Evolutionary conservation across 208 protist genomes (phyloP).

Genomic region (Crithidia brevicula): DNA sequence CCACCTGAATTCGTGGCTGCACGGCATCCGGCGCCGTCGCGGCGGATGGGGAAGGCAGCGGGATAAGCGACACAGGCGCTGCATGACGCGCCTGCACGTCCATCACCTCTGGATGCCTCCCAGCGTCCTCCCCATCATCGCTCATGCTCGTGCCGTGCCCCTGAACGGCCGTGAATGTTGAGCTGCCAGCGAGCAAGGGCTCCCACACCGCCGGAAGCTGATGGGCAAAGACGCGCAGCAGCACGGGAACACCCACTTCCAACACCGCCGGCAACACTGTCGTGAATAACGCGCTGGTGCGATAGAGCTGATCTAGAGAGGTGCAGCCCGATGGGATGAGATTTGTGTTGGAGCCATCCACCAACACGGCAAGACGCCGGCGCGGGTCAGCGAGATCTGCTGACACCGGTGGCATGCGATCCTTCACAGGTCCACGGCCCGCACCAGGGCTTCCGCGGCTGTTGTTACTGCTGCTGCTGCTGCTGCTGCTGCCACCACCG

Average conservation of each 20-base stretch:
- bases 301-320: constrained; percentile 18
- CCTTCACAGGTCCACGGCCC: constrained; percentile 64
- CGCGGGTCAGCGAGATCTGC: constrained; percentile 73
- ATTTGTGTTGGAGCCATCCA: constrained; percentile 73
- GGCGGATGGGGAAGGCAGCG: background rate
- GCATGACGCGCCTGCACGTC: no score
- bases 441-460: no score
- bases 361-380: constrained; percentile 73
- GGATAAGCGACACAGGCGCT: background rate
- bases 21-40: background rate
- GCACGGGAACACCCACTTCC: constrained; percentile 77
- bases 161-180: no score
- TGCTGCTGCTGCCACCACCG: no score
- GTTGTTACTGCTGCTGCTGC: background rate
- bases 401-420: constrained; percentile 69
- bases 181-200: constrained; percentile 39
- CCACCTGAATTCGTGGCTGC: constrained; percentile 38
- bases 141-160: background rate
- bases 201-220: constrained; percentile 74
- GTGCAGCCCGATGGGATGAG: constrained; percentile 32
- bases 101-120: no score
- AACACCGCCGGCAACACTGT: constrained; percentile 68
- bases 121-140: background rate
- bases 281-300: constrained; percentile 43
- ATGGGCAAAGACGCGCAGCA: constrained; percentile 79